These are phyloP conservation scores for Cunninghamia lanceolata DNA, from an alignment of 75 land plant species.

Conservation along the genomic window DNA sequence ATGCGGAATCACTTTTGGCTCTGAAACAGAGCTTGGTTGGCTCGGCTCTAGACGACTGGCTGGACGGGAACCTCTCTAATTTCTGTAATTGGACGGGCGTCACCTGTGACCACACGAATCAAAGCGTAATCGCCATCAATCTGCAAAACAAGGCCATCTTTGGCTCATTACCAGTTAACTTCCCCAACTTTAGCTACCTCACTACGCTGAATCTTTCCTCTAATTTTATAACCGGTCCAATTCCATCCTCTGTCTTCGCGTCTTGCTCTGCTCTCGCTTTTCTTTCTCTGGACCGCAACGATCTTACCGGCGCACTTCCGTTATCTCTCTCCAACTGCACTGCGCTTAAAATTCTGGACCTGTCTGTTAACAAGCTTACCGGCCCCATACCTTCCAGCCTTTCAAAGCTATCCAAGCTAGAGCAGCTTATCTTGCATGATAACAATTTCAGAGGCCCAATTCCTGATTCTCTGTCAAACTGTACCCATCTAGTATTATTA, in stretches of 20 bases:
- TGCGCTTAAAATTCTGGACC: neutral
- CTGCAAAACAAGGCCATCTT: constrained; percentile 10
- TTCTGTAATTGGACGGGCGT: constrained; percentile 38
- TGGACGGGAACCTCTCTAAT: constrained; percentile 16
- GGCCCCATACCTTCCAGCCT: constrained; percentile 15
- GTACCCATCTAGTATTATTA: neutral
- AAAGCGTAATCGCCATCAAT: neutral
- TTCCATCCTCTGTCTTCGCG: neutral
- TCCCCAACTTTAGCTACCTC: neutral
- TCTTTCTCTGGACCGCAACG: constrained; percentile 1
- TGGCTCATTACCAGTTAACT: constrained; percentile 6
- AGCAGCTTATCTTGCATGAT: neutral
- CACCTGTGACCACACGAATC: neutral
- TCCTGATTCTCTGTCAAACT: constrained; percentile 2
- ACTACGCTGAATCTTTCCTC: neutral
- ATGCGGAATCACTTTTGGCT: neutral
- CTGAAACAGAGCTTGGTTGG: neutral
- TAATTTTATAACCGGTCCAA: constrained; percentile 10
- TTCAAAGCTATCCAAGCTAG: neutral
- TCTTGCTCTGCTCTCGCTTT: constrained; percentile 9
- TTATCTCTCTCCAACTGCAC: constrained; percentile 8
- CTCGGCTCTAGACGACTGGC: constrained; percentile 25
- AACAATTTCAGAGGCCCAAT: constrained; percentile 24
- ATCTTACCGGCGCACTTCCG: constrained; percentile 17
- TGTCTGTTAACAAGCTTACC: constrained; percentile 7